phyloP scores from a whole-genome alignment of 2,329 filamentous ascomycete genomes.

The Scleromitrula shiraiana region DNA sequence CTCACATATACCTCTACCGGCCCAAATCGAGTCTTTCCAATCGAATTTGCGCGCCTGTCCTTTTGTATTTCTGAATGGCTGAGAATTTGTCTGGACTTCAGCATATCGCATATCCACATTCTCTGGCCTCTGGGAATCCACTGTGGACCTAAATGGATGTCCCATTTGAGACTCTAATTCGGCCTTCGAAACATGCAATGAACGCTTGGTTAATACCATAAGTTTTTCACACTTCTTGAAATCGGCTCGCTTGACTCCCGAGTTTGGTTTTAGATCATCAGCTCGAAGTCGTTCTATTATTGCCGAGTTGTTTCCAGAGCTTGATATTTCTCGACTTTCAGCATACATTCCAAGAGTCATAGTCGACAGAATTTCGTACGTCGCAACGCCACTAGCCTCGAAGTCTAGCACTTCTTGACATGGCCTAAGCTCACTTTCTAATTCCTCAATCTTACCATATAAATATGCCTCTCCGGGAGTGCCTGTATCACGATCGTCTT shows the following conservation, averaged over 20 bases:
- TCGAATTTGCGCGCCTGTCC: slow-evolving; percentile 14
- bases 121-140: background rate
- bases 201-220: background rate
- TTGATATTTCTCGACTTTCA: slow-evolving; percentile 1
- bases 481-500: slow-evolving; percentile 6
- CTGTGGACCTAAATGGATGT: slow-evolving; percentile 6
- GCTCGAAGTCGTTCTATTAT: slow-evolving; percentile 5
- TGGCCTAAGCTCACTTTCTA: background rate
- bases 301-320: background rate
- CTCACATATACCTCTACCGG: slow-evolving; percentile 10
- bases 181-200: background rate
- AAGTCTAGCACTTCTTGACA: background rate
- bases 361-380: background rate
- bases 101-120: background rate
- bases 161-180: slow-evolving; percentile 14
- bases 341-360: background rate
- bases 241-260: background rate
- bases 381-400: background rate
- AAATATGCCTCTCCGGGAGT: background rate
- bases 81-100: background rate
- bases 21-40: slow-evolving; percentile 20
- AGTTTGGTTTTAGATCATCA: slow-evolving; percentile 1
- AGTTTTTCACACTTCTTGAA: too few species aligned
- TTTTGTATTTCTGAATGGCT: background rate
- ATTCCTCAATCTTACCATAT: background rate